Conservation (phyloP, 192 early-diverging fungal genomes). For the Entophlyctis helioformis region DNA sequence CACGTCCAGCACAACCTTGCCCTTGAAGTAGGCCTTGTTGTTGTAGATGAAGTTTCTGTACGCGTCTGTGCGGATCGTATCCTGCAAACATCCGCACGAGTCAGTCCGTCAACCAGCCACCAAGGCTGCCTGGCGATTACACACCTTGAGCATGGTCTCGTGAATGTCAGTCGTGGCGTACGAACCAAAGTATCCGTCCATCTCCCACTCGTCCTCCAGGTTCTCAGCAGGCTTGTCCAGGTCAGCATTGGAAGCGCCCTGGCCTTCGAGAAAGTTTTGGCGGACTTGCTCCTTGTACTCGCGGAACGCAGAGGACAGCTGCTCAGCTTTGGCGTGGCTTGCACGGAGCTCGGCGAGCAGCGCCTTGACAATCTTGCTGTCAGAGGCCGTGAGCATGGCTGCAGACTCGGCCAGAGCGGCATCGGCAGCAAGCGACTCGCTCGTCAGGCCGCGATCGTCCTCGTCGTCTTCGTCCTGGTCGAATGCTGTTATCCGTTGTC, state of each 20-base stretch:
- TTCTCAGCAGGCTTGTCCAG: not conserved
- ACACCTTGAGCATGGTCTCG: constrained; percentile 73
- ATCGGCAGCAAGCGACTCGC: too few species aligned
- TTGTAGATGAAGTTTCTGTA: constrained; percentile 75
- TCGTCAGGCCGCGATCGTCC: too few species aligned
- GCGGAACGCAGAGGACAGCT: constrained; percentile 18
- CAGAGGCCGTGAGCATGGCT: too few species aligned
- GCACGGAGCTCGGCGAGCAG: constrained; percentile 15
- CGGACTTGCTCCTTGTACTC: constrained; percentile 33
- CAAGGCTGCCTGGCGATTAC: too few species aligned
- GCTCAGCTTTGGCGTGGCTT: constrained; percentile 11
- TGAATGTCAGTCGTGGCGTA: constrained; percentile 53
- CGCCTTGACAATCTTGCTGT: too few species aligned
- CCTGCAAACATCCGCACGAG: constrained; percentile 9
- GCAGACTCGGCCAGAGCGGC: not conserved
- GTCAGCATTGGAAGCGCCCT: not conserved
- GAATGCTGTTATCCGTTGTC: too few species aligned
- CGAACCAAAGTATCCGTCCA: constrained; percentile 51
- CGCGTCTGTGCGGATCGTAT: constrained; percentile 62
- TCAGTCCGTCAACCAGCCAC: too few species aligned
- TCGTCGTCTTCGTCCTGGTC: constrained; percentile 37
- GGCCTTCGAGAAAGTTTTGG: constrained; percentile 27
- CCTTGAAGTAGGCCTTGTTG: constrained; percentile 75
- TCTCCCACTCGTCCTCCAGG: constrained; percentile 20
- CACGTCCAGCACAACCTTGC: constrained; percentile 77